A percentile compares a stretch with the other conserved stretches of the same genome.
Evolutionary conservation across 2,329 filamentous ascomycete species (phyloP).

Genomic region (Colletotrichum magnum): DNA sequence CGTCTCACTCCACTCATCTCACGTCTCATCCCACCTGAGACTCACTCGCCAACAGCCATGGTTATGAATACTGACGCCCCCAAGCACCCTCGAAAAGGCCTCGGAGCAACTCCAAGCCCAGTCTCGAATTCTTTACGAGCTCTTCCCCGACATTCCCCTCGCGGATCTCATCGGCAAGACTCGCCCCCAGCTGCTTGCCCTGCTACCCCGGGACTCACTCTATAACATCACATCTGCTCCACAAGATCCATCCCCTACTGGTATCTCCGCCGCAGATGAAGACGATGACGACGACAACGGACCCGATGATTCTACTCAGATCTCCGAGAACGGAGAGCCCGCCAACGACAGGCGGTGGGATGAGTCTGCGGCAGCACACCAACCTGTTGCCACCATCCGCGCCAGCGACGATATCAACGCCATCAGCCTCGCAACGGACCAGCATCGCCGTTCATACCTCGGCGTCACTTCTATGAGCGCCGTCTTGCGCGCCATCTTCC

Average conservation of each 20-base stretch:
- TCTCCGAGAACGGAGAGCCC: conserved; percentile 47
- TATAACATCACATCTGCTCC: not conserved
- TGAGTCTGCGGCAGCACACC: conserved; percentile 44
- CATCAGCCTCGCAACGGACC: conserved; percentile 64
- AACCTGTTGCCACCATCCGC: conserved; percentile 42
- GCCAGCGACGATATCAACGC: conserved; percentile 52
- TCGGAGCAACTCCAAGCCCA: conserved; percentile 45
- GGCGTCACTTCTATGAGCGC: conserved; percentile 76
- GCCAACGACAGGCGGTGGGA: conserved; percentile 48
- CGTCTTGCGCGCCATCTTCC: conserved; percentile 70
- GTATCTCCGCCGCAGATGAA: conserved; percentile 4
- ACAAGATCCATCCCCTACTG: conserved; percentile 14
- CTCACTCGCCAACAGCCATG: not conserved
- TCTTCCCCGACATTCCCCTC: conserved; percentile 43
- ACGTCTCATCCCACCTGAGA: not conserved
- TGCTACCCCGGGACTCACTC: conserved; percentile 33
- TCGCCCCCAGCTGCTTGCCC: conserved; percentile 42
- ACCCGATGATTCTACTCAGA: conserved; percentile 43
- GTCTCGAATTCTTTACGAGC: conserved; percentile 42
- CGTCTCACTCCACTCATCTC: not conserved
- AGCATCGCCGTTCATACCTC: conserved; percentile 71
- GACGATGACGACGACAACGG: conserved; percentile 25
- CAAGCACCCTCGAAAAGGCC: conserved; percentile 46
- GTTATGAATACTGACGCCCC: not conserved
- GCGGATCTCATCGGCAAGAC: conserved; percentile 43